A percentile compares a stretch with the other conserved stretches of the same genome.
phyloP scores from a whole-genome alignment of 1,139 yeast genomes.

The Tardiomyces digboiensis region DNA sequence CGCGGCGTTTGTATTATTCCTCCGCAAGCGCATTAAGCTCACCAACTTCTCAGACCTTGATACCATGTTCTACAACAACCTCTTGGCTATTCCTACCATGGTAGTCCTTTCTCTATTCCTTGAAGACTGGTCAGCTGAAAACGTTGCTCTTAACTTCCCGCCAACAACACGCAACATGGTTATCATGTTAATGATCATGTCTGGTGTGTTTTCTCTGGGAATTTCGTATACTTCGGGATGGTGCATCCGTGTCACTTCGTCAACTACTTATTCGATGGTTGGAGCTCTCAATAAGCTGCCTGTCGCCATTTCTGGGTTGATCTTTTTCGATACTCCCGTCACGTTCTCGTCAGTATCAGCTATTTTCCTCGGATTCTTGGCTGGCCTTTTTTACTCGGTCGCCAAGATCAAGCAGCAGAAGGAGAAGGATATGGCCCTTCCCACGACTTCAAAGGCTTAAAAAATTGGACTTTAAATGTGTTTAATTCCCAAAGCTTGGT shows the following conservation, averaged over 20 bases:
- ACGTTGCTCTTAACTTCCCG: conserved; percentile 72
- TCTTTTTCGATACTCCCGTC: conserved; percentile 91
- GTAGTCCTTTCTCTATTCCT: conserved; percentile 61
- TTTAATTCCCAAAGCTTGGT: no score
- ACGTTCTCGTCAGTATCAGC: conserved; percentile 89
- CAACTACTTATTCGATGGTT: conserved; percentile 98
- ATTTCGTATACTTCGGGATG: conserved; percentile 98
- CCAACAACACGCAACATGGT: conserved; percentile 55
- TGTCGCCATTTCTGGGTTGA: conserved; percentile 86
- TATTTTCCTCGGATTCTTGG: conserved; percentile 83
- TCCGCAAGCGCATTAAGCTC: conserved; percentile 96
- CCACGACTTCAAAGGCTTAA: background rate
- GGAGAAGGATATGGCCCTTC: conserved; percentile 10
- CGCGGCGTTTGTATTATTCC: conserved; percentile 84
- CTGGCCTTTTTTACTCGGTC: conserved; percentile 92
- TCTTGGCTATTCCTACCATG: conserved; percentile 84
- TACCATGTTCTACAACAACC: conserved; percentile 96
- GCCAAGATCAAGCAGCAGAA: conserved; percentile 76
- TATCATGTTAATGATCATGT: conserved; percentile 73
- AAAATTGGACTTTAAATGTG: no score
- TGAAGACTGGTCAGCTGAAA: conserved; percentile 89
- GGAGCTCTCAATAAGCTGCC: conserved; percentile 98
- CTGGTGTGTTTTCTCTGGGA: conserved; percentile 92
- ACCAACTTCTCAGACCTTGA: conserved; percentile 97
- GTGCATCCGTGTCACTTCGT: conserved; percentile 98